Base-by-base conservation (phyloP, 1,139 yeast species). In the Zhuliangozyma blackwelliae region DNA sequence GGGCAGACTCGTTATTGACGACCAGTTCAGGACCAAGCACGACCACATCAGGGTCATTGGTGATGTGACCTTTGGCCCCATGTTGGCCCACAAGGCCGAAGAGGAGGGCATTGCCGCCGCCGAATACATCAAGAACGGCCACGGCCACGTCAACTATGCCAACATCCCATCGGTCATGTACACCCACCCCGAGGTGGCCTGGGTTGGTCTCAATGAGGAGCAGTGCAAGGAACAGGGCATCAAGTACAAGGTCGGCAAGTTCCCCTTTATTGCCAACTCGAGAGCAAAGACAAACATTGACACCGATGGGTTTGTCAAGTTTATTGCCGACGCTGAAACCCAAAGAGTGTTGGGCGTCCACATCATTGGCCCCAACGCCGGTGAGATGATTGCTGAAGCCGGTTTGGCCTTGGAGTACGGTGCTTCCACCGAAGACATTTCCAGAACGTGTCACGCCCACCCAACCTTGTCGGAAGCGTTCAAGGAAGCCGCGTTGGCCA, bases 1-100 rank as follows among this genome's bases (percentile, higher is more conserved):
- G 63, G 97, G 97, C 43, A 84, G 97, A 63, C 74, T 92, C 56
- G 92, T 94, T 40, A 90, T 94, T 58, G 97, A 94, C 65, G 82
- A 86, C 45, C 89, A 92, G 72, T 92, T 78, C 78, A 84, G 87
- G 69, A 86, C 98, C 52, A 90, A 86, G 68, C 79, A 75, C 67
- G 84, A 89, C 44, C 95, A 94, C 69, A 90, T 94, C 59, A 87
- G 96, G 66, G 95, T 89, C 54, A 88, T 92, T 65, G 99, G 99
- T 64, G 99, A 94, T 61, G 97, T 83, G 43, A 94, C 98, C 33
- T 92, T 87, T 54, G 98, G 98, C 54, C 94, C 96, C 54, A 94
- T 94, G 99, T 79, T 94, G 70, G 99, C 99, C 47, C 99, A 94
- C 78, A 94, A 94, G 77, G 99, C 99, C 45, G 99, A 94, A 74